Base-by-base conservation (phyloP, 2,329 filamentous ascomycete species). In the Fusarium nygamai region DNA sequence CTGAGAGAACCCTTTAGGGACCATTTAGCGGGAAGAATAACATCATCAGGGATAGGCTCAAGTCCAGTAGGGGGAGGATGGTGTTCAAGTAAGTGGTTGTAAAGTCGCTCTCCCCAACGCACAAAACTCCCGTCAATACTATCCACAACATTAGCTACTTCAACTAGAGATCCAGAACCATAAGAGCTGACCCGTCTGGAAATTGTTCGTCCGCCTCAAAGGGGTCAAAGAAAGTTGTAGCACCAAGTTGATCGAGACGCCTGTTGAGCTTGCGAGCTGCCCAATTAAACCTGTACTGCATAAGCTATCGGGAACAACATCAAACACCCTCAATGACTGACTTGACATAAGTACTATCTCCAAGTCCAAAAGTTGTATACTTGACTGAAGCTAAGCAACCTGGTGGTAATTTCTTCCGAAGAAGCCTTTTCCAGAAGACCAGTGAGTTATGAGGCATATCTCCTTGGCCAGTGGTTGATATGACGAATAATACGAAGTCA, bases 191-290 rank as follows among this genome's bases (percentile, higher is more conserved):
- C 92, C 96, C 95, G 83, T 98, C 95, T 33, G 94, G 91, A 85
- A 98, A 95, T 80, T 97, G 94, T 77, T 98, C 95, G 80, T 99
- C 96, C 29, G 92, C 95, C 83, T 99, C 96, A 19, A 94, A 96
- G 43, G 92, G 87, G 46, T 92, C 90, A 78, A 93, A 93, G 71
- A 96, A 90, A 54, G 94, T 89, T 47, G 87, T 87, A 6, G 94
- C 96, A 3, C 96, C 96, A 2, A 99, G 89, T 80, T 98, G 95
- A 43, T 92, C 82, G 39, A 99, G 86, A 22, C 96, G 91, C 77
- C 95, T 96, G 78, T 95, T 91, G 51, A 99, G 86, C 83, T 98
- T 97, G 57, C 95, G 90, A 51, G 93, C 93, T 24, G 96, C 95
- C 90, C 94, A 98, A 84, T 99, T 99, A 83, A 94, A 98, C 79